These are phyloP conservation scores for Entophlyctis helioformis DNA, from an alignment of 192 early-diverging fungal genomes.

Conservation along the genomic window DNA sequence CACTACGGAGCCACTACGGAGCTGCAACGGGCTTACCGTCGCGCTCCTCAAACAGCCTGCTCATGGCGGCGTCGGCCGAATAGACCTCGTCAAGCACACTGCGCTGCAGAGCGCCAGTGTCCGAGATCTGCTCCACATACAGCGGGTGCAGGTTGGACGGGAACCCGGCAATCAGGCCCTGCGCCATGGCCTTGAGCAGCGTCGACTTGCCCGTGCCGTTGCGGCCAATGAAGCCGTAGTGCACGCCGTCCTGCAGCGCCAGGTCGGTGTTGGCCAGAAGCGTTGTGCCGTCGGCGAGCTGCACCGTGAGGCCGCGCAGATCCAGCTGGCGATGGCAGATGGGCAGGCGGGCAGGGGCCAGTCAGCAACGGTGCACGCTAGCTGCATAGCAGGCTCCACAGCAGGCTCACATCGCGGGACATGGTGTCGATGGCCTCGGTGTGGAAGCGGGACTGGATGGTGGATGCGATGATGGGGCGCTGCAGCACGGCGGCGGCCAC, in stretches of 20 bases:
- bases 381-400: no score
- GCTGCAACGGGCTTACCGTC: no score
- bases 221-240: conserved; percentile 65
- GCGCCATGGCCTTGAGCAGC: conserved; percentile 48
- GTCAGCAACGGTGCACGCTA: no score
- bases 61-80: no score
- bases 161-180: conserved; percentile 60
- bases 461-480: conserved; percentile 8
- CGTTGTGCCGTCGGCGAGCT: conserved; percentile 43
- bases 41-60: no score
- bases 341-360: neutral
- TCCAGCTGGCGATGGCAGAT: conserved; percentile 3
- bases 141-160: conserved; percentile 69
- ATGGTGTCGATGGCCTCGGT: conserved; percentile 64
- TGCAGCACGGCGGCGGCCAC: no score
- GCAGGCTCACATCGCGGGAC: conserved; percentile 67
- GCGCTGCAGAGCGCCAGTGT: conserved; percentile 29
- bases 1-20: no score
- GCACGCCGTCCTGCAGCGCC: conserved; percentile 59
- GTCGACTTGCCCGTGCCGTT: conserved; percentile 71
- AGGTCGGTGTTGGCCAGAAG: conserved; percentile 67
- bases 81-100: conserved; percentile 9
- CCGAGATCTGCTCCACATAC: conserved; percentile 70
- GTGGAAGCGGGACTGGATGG: conserved; percentile 76
- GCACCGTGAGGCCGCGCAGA: conserved; percentile 60